Percentiles rank a stretch among this genome's conserved stretches.
These are phyloP conservation scores for Annona cherimola DNA, from an alignment of 164 flowering plant genomes.

Conservation along the genomic window DNA sequence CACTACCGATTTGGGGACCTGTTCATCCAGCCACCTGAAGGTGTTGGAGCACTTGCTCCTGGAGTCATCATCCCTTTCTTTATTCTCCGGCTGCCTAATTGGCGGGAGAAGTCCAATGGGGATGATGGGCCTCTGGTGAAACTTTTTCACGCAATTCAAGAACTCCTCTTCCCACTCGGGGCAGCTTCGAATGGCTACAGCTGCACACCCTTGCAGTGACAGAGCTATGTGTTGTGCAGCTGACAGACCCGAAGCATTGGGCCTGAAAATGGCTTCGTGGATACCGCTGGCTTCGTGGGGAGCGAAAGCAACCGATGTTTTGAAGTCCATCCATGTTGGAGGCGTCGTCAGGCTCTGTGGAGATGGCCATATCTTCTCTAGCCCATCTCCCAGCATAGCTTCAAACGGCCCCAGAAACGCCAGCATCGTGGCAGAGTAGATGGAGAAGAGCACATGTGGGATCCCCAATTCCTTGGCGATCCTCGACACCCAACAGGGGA, in stretches of 20 bases:
- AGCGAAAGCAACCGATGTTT: constrained; percentile 19
- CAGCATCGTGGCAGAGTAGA: constrained; percentile 11
- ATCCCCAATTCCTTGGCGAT: constrained; percentile 17
- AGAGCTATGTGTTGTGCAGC: constrained; percentile 8
- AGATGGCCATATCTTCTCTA: not conserved
- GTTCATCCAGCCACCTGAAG: constrained; percentile 41
- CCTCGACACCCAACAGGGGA: constrained; percentile 18
- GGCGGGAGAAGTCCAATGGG: constrained; percentile 41
- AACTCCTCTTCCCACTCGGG: constrained; percentile 30
- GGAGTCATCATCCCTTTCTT: not conserved
- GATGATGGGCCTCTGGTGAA: constrained; percentile 26
- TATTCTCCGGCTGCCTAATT: not conserved
- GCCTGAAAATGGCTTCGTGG: not conserved
- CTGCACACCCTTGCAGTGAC: constrained; percentile 6
- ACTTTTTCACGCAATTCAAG: constrained; percentile 11
- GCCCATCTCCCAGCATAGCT: not conserved
- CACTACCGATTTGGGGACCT: constrained; percentile 17
- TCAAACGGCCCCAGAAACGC: constrained; percentile 11
- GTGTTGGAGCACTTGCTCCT: constrained; percentile 5
- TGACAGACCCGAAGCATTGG: constrained; percentile 18
- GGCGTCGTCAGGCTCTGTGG: constrained; percentile 15
- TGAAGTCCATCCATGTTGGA: constrained; percentile 27
- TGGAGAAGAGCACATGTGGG: constrained; percentile 14
- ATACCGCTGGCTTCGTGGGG: constrained; percentile 9
- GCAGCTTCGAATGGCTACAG: constrained; percentile 26